Evolutionary conservation across 1,284 basidiomycete species (phyloP), one percentile per base, ranked within the genome.

Genomic region (Sanguinoderma infundibulare): DNA sequence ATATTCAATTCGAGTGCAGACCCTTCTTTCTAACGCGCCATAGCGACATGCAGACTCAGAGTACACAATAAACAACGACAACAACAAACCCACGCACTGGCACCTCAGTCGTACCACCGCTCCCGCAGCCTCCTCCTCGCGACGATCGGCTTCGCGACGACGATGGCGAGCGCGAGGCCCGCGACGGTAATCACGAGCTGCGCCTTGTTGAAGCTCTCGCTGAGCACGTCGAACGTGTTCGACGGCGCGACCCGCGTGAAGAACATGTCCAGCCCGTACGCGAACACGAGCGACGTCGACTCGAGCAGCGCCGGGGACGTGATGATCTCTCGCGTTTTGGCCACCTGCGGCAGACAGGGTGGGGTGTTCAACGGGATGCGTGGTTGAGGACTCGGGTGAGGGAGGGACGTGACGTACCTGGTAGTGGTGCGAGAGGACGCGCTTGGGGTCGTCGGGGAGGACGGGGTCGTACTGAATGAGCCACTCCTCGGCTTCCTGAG

Each of bases 201-300:
- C 0, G 81, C 80, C 81, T 98, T 98, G 80, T 98, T 98, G 77
- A 99, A 99, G 71, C 83, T 86, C 75, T 94, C 87, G 72, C 85
- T 93, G 14, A 98, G 83, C n/a, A 97, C 87, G 72, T 99, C 97
- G 71, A 99, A 99, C 28, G 94, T 95, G 28, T 88, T 89, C 2
- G 92, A 95, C 0, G 98, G 95, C 39, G 93, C 85, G 4, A 95
- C 83, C 15, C 94, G 85, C 6, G 92, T 92, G 32, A 87, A 78
- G 81, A 98, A 97, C 64, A 96, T 79, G 75, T 98, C 97, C 15
- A 96, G 81, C 5, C 96, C 96, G 66, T 89, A 87, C 0, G 89
- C 87, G 67, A 98, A 88, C 10, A 98, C 85, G n/a, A 98, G 78
- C 0, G 93, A 92, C 0, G 96, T 98, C 5, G 93, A 96, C 75